These are phyloP conservation scores for Coemansia sp. DNA, from an alignment of 192 early-diverging fungal genomes.

Conservation along the genomic window DNA sequence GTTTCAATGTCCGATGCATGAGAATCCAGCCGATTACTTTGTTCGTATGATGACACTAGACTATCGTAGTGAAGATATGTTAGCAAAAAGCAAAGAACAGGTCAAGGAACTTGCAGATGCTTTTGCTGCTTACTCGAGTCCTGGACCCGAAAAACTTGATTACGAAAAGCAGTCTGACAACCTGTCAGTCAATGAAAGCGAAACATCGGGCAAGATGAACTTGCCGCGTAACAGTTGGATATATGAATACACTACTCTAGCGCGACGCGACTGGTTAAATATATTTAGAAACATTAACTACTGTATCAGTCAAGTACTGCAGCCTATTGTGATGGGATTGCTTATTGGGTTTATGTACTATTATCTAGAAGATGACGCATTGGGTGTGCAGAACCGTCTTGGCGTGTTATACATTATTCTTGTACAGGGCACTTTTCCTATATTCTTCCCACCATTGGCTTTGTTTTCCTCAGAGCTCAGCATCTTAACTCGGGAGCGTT, in stretches of 20 bases:
- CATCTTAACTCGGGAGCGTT: constrained; percentile 66
- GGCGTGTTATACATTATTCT: constrained; percentile 52
- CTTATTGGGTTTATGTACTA: constrained; percentile 62
- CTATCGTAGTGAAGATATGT: constrained; percentile 50
- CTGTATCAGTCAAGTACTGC: constrained; percentile 34
- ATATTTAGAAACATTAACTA: constrained; percentile 42
- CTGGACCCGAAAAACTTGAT: neutral
- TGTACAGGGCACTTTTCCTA: constrained; percentile 58
- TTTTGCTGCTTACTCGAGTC: constrained; percentile 25
- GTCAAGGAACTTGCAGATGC: constrained; percentile 40
- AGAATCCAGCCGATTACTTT: constrained; percentile 74
- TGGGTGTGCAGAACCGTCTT: constrained; percentile 53
- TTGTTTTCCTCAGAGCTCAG: constrained; percentile 52
- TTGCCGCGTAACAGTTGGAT: constrained; percentile 56
- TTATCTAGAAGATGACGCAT: constrained; percentile 43
- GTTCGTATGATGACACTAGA: constrained; percentile 64
- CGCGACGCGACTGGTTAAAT: constrained; percentile 55
- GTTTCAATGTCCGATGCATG: constrained; percentile 64
- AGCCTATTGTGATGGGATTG: constrained; percentile 49
- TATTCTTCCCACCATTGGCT: constrained; percentile 58
- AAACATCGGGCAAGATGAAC: constrained; percentile 11
- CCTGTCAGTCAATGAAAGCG: neutral
- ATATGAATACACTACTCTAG: constrained; percentile 54
- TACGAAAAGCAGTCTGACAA: constrained; percentile 10
- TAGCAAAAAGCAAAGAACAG: constrained; percentile 39